Evolutionary conservation across 345 rosid genomes (phyloP).

Genomic region (Balakata baccata): DNA sequence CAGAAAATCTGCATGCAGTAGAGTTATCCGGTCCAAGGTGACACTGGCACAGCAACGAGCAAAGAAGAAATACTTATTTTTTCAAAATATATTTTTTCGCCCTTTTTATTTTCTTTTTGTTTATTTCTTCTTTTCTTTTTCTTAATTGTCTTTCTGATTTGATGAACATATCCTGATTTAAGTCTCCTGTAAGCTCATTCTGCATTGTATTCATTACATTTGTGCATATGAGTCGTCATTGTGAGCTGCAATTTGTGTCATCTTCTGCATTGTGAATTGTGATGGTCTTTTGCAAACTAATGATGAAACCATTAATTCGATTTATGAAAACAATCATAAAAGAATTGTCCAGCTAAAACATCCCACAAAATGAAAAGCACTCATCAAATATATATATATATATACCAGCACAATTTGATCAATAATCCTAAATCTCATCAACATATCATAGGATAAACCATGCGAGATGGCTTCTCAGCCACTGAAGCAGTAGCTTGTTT

Average conservation of each 20-base stretch:
- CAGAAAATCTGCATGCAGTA: conserved; percentile 84
- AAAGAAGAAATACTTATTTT: conserved; percentile 22
- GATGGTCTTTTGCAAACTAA: too few species aligned
- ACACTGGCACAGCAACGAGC: conserved; percentile 32
- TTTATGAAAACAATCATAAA: too few species aligned
- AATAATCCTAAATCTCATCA: conserved; percentile 3
- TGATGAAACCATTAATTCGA: too few species aligned
- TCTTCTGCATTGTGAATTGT: neutral
- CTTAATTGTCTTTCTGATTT: conserved; percentile 6
- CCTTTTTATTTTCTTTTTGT: neutral
- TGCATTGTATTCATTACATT: conserved; percentile 49
- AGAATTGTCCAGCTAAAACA: too few species aligned
- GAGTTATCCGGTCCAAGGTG: conserved; percentile 97
- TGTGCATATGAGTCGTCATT: conserved; percentile 50
- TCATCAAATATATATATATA: too few species aligned
- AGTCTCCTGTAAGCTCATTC: conserved; percentile 32
- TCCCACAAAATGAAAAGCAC: too few species aligned
- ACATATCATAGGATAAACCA: neutral
- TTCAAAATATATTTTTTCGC: too few species aligned
- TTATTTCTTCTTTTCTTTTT: neutral
- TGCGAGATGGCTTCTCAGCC: neutral
- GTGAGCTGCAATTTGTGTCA: conserved; percentile 37
- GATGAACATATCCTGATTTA: conserved; percentile 24
- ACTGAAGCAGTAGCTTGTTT: neutral
- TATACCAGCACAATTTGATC: neutral